Evolutionary conservation across 2,329 filamentous ascomycete genomes (phyloP).

Genomic region (Proliferodiscus dingleyae): DNA sequence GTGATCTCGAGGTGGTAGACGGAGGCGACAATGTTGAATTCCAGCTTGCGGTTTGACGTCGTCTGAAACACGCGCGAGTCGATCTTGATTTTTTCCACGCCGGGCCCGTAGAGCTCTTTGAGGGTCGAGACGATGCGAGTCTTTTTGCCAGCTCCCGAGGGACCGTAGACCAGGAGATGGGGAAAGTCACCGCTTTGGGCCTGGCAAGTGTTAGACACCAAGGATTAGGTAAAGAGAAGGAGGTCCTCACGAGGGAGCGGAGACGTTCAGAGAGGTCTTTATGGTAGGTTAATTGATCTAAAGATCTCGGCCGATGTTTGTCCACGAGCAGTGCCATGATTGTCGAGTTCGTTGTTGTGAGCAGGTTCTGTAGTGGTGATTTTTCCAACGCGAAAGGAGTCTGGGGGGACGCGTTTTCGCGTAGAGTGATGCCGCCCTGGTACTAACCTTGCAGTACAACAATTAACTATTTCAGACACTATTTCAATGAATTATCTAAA

Average conservation of each 20-base stretch:
- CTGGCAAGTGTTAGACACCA: constrained; percentile 43
- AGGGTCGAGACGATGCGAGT: constrained; percentile 93
- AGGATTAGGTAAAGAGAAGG: not conserved
- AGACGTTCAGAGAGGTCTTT: constrained; percentile 81
- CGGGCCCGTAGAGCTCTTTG: constrained; percentile 90
- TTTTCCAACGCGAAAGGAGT: constrained; percentile 1
- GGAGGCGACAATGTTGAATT: constrained; percentile 98
- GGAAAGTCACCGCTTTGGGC: constrained; percentile 97
- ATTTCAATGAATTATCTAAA: too few relatives aligned
- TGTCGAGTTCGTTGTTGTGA: constrained; percentile 2
- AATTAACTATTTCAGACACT: too few relatives aligned
- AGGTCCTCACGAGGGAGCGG: constrained; percentile 68
- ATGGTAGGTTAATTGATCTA: constrained; percentile 82
- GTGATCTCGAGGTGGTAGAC: constrained; percentile 99
- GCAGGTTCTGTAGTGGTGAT: not conserved
- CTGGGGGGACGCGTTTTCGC: constrained; percentile 1
- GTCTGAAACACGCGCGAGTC: constrained; percentile 96
- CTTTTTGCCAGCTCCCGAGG: constrained; percentile 95
- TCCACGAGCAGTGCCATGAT: constrained; percentile 66
- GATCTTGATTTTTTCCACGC: constrained; percentile 99
- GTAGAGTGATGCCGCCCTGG: constrained; percentile 7
- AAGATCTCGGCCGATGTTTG: constrained; percentile 67
- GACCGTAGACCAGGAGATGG: constrained; percentile 93
- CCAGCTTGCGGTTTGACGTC: constrained; percentile 89
- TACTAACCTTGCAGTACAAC: too few relatives aligned